Evolutionary conservation across 106 monocot genomes (phyloP).

Genomic region (Cymbidium sinense): DNA sequence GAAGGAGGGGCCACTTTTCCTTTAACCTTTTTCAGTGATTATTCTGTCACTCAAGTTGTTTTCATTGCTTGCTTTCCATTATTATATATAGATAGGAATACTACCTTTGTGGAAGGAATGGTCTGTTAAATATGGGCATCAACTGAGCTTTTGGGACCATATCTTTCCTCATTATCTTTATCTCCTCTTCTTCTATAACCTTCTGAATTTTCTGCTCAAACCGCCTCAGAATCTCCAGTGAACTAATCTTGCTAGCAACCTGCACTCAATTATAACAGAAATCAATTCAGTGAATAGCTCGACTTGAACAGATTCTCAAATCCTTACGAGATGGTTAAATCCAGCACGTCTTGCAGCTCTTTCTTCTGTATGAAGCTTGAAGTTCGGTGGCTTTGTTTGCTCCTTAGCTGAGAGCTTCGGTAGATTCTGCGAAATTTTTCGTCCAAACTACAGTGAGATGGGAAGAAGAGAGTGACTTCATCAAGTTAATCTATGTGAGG

Average conservation of each 20-base stretch:
- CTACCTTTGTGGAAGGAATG: conserved; percentile 62
- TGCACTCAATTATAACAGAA: conserved; percentile 5
- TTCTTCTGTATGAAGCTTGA: conserved; percentile 65
- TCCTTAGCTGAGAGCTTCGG: conserved; percentile 26
- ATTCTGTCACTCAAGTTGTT: neutral
- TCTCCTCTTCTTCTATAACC: conserved; percentile 64
- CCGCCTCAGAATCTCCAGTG: conserved; percentile 46
- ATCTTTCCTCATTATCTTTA: conserved; percentile 60
- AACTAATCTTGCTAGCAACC: conserved; percentile 67
- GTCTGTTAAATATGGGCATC: conserved; percentile 60
- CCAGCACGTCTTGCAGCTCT: conserved; percentile 61
- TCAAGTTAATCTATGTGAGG: neutral
- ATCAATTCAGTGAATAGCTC: neutral
- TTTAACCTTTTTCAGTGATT: neutral
- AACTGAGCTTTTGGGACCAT: conserved; percentile 74
- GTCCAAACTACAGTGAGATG: neutral
- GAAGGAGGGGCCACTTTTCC: neutral
- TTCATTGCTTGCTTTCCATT: too few relatives aligned
- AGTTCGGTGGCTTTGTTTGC: conserved; percentile 35
- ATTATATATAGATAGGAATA: too few relatives aligned
- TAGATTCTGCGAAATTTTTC: conserved; percentile 19
- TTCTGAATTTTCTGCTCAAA: conserved; percentile 71
- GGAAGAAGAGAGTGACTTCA: neutral
- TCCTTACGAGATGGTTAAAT: conserved; percentile 47
- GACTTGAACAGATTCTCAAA: neutral